These are phyloP conservation scores for Phytophthora tentaculata DNA, from an alignment of 352 stramenopile genomes.

Conservation along the genomic window DNA sequence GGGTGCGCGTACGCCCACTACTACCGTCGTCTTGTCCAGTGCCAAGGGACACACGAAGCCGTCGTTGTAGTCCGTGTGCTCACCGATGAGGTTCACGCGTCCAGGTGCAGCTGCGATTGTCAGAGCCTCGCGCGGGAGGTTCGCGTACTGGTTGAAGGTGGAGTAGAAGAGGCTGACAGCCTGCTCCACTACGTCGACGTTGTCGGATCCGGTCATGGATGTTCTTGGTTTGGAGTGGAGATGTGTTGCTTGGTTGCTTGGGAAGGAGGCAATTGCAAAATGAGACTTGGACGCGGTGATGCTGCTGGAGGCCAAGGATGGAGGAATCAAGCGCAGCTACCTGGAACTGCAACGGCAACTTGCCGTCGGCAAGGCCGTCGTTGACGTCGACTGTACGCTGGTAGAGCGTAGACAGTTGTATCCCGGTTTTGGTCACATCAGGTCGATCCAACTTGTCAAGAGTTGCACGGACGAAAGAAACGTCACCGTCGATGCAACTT, in stretches of 20 bases:
- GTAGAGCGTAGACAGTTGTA: not conserved
- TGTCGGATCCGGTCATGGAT: conserved; percentile 27
- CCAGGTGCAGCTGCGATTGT: conserved; percentile 86
- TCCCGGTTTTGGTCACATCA: not conserved
- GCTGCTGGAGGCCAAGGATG: too few relatives aligned
- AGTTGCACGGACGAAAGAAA: not conserved
- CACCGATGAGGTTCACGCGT: conserved; percentile 96
- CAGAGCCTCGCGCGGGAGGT: conserved; percentile 47
- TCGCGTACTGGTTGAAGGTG: conserved; percentile 47
- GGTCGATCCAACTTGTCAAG: too few relatives aligned
- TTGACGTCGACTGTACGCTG: not conserved
- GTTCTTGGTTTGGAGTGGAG: not conserved
- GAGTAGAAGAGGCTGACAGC: conserved; percentile 69
- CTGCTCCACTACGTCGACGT: conserved; percentile 48
- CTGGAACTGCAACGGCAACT: not conserved
- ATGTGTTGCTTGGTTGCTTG: conserved; percentile 13
- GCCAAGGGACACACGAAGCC: conserved; percentile 96
- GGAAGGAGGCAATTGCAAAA: conserved; percentile 17
- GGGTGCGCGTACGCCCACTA: conserved; percentile 68
- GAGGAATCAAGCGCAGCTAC: too few relatives aligned
- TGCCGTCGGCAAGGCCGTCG: not conserved
- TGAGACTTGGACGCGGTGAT: not conserved
- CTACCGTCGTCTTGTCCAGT: conserved; percentile 88
- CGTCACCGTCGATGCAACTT: not conserved
- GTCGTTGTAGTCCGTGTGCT: conserved; percentile 97